Evolutionary conservation across 805 yeast species (phyloP).

Genomic region (Ogataea salicorniae): DNA sequence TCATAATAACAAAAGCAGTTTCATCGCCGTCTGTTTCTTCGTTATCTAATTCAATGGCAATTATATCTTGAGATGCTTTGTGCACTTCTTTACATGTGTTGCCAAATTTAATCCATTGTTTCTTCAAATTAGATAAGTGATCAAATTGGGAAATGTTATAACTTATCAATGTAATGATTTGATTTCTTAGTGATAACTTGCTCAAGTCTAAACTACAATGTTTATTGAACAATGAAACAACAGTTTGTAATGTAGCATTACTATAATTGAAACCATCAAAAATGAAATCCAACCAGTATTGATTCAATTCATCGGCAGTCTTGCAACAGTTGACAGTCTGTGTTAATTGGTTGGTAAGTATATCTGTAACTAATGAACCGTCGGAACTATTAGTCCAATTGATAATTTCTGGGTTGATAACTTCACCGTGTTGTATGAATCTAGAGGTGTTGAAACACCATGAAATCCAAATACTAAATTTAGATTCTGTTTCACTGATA

Average conservation of each 20-base stretch:
- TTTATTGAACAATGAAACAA: slow-evolving; percentile 24
- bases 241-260: slow-evolving; percentile 43
- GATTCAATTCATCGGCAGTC: slow-evolving; percentile 20
- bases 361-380: slow-evolving; percentile 4
- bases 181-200: slow-evolving; percentile 28
- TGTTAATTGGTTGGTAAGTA: slow-evolving; percentile 7
- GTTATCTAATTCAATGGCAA: slow-evolving; percentile 41
- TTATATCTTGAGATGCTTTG: slow-evolving; percentile 54
- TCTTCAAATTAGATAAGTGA: slow-evolving; percentile 34
- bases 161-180: slow-evolving; percentile 26
- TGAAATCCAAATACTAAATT: slow-evolving; percentile 17
- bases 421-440: slow-evolving; percentile 17
- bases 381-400: slow-evolving; percentile 14
- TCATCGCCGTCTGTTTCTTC: slow-evolving; percentile 26
- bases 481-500: slow-evolving; percentile 4
- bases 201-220: slow-evolving; percentile 7
- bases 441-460: slow-evolving; percentile 23
- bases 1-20: slow-evolving; percentile 22
- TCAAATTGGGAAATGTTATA: slow-evolving; percentile 26
- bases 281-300: slow-evolving; percentile 40
- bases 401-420: background rate
- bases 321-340: slow-evolving; percentile 6
- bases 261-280: slow-evolving; percentile 48
- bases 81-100: slow-evolving; percentile 68
- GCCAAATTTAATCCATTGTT: slow-evolving; percentile 65